Evolutionary conservation across 345 rosid genomes (phyloP), one percentile per base, ranked within the genome.

Genomic region (Salix caprea): DNA sequence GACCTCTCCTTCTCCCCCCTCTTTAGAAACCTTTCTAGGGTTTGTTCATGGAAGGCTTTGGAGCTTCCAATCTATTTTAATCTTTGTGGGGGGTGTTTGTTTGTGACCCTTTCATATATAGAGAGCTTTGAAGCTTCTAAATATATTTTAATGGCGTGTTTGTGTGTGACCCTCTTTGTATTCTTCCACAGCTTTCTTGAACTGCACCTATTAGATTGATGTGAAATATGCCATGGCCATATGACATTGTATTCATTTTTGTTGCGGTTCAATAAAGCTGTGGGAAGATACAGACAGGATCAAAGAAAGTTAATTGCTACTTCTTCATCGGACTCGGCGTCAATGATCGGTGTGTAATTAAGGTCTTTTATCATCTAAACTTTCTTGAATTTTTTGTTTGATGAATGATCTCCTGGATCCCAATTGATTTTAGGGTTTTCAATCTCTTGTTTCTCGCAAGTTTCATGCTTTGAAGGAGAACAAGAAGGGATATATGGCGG

Each of bases 171-270:
- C 65, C 91, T 94, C 86, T 90, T 82, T 85, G 90, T 92, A 89
- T 90, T 90, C 87, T 92, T 94, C 98, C 97, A 94, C 98, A 94
- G 98, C 98, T 94, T 94, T 94, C 98, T 94, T 94, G 97, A 94
- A 94, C 98, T 90, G 98, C 97, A 81, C 77, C 83, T 76, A 6
- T 56, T 36, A 52, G 30, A 26, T 42, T 39, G 16, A 40, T 69
- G 12, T 56, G 69, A 24, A 6, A 23, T 48, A 74, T 65, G 30
- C 14, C 74, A 69, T 36, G 66, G 39, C 46, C n/a, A 48, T 71
- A 4, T 18, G 32, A 60, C 37, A 37, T 34, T 21, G 6, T 52
- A 19, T 50, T 42, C 46, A 42, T 42, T 52, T 42, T 40, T 44
- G 72, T 77, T 82, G 89, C 86, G 86, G 97, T 94, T 92, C 97